Base-by-base conservation (phyloP, 345 rosid genomes). In the Abelmoschus esculentus region DNA sequence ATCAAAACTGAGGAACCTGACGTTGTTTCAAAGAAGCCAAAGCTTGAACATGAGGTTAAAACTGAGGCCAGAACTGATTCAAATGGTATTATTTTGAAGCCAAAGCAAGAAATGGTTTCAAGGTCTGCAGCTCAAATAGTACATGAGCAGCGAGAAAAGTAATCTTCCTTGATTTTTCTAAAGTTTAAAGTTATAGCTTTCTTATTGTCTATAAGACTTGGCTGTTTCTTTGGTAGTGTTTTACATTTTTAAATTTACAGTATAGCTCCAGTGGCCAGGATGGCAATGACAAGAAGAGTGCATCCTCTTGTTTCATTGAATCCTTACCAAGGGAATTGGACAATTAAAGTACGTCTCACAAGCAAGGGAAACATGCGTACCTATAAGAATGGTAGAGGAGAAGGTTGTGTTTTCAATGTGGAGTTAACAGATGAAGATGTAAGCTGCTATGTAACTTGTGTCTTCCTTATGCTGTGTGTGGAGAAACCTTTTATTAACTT, bases 321-420 rank as follows among this genome's bases (percentile, higher is more conserved):
- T 64, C 98, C 98, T 10, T 93, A 93, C 72, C 96, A 93, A 82
- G 98, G 96, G 7, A 93, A 73, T 66, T 93, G 97, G 98, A 93
- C 91, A 12, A 93, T 93, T 53, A 93, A 93, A 77, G 98, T 91
- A 34, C 65, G 91, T 8, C 91, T 91, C n/a, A 93, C 98, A 7
- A 87, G 77, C 83, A 93, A 91, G 73, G 98, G 92, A 54, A 71
- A 50, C 70, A 90, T 91, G 97, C 90, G 92, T 26, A 83, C 82
- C 15, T 93, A 89, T 71, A 89, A 57, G 80, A 93, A 93, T 76
- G 87, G 87, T 18, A 89, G 88, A 70, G 98, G 98, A 7, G 96
- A 91, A 76, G 96, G 98, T 31, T 91, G 97, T 68, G 95, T 91
- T 80, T 93, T 93, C 82, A 91, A 91, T 79, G 95, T 93, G 28